Base-by-base conservation (phyloP, 257 asterid genomes). In the Penstemon barbatus region DNA sequence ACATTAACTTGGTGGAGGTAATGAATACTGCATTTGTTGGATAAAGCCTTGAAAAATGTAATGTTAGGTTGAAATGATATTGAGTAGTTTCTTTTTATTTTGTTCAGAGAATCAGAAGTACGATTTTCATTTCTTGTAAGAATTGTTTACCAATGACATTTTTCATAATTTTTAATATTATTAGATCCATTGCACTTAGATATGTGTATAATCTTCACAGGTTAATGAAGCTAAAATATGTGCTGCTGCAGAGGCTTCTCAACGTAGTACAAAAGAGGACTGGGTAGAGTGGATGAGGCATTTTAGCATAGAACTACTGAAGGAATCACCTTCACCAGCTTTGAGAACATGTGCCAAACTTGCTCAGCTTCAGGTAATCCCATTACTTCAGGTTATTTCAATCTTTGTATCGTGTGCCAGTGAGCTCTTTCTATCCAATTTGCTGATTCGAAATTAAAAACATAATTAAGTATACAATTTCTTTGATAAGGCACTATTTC, bases 281-380 rank as follows among this genome's bases (percentile, higher is more conserved):
- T 93, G 99, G 99, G 95, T 96, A 64, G 99, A 93, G 83, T 93
- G 99, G 99, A 93, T 93, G 99, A 83, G 99, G 68, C 99, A 93
- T 83, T 93, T 90, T 78, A 93, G 99, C 82, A 93, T 94, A 74
- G 99, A 94, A 75, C 92, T 94, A 65, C 83, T 94, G 69, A 94
- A 87, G 84, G 96, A 94, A 75, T 94, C 99, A 68, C 99, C 99
- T 71, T 85, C 96, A 63, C 99, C 99, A 33, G 97, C 99, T 71
- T 74, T 94, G 76, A 82, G 97, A 82, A 91, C 97, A 44, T 91
- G 97, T 84, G 97, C 96, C 5, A 84, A 83, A 80, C 99, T 94
- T 66, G 99, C 99, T 38, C 97, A 94, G 80, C 87, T 89, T 54
- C 97, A 90, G 89, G 99, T 93, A 72, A 70, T 71, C 63, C 72